Base-by-base conservation (phyloP, 176 grass and related monocot genomes). In the Puya raimondii region DNA sequence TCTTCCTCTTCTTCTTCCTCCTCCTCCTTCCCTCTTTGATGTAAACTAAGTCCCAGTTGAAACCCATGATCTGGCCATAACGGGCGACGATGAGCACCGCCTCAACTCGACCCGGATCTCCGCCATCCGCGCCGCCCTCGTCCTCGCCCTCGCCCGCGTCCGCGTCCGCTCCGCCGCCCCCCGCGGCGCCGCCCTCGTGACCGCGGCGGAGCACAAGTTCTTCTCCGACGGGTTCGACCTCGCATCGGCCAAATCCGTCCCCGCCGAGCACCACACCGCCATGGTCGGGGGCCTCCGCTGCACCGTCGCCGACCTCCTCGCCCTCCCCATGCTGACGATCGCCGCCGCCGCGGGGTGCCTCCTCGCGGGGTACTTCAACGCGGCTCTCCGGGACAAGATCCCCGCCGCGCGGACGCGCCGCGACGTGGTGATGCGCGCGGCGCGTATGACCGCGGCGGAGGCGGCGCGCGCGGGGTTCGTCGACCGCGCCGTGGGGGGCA, bases 221-320 rank as follows among this genome's bases (percentile, higher is more conserved):
- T 92, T 96, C 81, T 90, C 76, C 79, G 92, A 96, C 64, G 93
- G 88, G 23, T 92, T 83, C 65, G 79, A 87, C 77, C 88, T 59
- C 17, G 79, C 71, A 10, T 92, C 81, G 88, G 86, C 67, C 56
- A 71, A 76, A 54, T 51, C 81, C 10, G 79, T 57, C 2, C 64
- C 76, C 23, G 4, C 1, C 49, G 27, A 67, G 23, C 71, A 81
- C 54, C 79, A 74, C 47, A 2, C 18, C 50, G 9, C 47, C 76
- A 76, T 92, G 69, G 10, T 23, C 63, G 70, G 16, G 1, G 56
- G 23, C 21, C 80, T 83, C 50, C 48, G 74, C 1, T 54, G 50
- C 18, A 56, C 88, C 72, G 23, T 92, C 48, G 75, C 82, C 23
- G 89, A 88, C 70, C 69, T 96, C n/a, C 67, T 96, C 0, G 74